A percentile compares a stretch with the other conserved stretches of the same genome.
Conservation (phyloP, 176 grass and related monocot species). For the Dendrocalamus sinicus region DNA sequence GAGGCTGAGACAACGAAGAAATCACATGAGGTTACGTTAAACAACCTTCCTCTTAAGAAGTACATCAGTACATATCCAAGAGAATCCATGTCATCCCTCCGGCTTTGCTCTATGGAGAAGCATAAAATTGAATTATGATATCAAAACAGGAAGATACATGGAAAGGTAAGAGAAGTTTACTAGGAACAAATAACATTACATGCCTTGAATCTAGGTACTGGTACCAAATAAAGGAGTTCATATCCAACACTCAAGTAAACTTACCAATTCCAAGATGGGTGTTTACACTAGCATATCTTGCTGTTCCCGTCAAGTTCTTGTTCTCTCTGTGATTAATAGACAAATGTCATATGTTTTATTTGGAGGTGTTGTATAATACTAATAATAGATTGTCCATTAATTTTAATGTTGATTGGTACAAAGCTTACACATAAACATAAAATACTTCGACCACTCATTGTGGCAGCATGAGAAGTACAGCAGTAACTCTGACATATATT, state of each 20-base stretch:
- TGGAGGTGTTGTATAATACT: neutral
- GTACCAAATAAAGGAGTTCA: neutral
- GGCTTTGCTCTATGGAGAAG: conserved; percentile 75
- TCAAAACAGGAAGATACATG: neutral
- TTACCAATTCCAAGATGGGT: conserved; percentile 92
- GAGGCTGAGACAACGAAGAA: neutral
- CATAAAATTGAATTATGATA: conserved; percentile 38
- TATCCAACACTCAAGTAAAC: conserved; percentile 8
- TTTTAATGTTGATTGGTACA: neutral
- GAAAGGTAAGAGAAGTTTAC: neutral
- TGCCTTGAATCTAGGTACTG: neutral
- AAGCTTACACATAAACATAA: neutral
- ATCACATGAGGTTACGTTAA: conserved; percentile 12
- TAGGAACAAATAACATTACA: neutral
- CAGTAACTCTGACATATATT: neutral
- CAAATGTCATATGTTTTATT: neutral
- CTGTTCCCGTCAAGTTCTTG: conserved; percentile 87
- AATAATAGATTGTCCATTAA: neutral
- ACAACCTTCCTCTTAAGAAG: conserved; percentile 93
- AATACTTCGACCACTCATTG: neutral
- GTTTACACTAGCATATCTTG: conserved; percentile 93
- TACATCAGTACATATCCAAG: conserved; percentile 97
- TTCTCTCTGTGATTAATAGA: conserved; percentile 63
- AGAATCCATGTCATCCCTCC: conserved; percentile 96
- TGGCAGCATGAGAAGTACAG: neutral